phyloP scores from a whole-genome alignment of 306 rosid genomes.

The Glycine latifolia region DNA sequence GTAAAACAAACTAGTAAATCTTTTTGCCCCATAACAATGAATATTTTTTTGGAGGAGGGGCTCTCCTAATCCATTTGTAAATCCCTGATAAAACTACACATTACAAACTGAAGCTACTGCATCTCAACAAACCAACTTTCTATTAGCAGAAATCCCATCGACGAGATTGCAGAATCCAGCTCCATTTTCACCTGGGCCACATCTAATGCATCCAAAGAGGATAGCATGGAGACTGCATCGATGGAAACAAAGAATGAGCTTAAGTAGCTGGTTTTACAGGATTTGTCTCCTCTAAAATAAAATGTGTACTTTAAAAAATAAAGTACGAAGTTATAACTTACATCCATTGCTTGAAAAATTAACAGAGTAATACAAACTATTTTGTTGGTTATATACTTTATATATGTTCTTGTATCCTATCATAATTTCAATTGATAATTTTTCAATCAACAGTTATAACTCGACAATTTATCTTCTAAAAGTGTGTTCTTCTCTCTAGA shows the following conservation, averaged over 20 bases:
- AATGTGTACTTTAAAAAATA: not conserved
- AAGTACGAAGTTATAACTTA: not conserved
- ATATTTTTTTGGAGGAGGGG: too few relatives aligned
- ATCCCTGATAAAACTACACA: not conserved
- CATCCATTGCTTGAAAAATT: not conserved
- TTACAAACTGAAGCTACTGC: not conserved
- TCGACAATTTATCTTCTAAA: not conserved
- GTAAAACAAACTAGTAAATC: not conserved
- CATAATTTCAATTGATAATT: not conserved
- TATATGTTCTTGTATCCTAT: not conserved
- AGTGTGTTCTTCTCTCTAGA: not conserved
- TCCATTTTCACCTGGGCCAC: constrained; percentile 20
- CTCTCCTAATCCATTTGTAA: not conserved
- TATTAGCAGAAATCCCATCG: not conserved
- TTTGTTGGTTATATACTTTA: not conserved
- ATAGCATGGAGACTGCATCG: not conserved
- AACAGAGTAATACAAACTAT: not conserved
- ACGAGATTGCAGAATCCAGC: constrained; percentile 8
- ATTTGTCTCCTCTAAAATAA: not conserved
- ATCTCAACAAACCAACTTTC: not conserved
- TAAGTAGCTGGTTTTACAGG: not conserved
- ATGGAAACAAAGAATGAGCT: not conserved
- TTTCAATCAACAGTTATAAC: not conserved
- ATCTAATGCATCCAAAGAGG: constrained; percentile 26
- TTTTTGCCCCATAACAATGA: too few relatives aligned